Conservation (phyloP, 306 rosid genomes). For the Mimosa bimucronata region DNA sequence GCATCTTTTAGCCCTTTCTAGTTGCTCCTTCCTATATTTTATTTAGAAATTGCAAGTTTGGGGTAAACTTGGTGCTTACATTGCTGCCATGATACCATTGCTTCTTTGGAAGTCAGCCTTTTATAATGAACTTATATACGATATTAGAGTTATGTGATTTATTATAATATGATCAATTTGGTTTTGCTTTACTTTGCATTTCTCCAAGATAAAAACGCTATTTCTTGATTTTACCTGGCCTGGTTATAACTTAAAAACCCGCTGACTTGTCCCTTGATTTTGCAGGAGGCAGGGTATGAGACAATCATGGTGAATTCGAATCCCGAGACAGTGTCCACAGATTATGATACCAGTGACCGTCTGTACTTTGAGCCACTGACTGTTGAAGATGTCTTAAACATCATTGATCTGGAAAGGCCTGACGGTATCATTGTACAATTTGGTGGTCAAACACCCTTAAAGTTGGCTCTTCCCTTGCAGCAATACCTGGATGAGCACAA, state of each 20-base stretch:
- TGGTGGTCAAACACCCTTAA: constrained; percentile 98
- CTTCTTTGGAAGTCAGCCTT: constrained; percentile 12
- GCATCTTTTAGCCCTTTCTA: neutral
- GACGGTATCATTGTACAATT: constrained; percentile 98
- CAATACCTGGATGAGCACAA: constrained; percentile 81
- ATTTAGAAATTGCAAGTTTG: neutral
- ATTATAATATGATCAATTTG: constrained; percentile 6
- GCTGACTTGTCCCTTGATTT: constrained; percentile 37
- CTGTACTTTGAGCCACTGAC: constrained; percentile 94
- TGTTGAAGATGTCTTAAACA: constrained; percentile 81
- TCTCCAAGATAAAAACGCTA: constrained; percentile 18
- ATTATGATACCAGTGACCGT: constrained; percentile 96
- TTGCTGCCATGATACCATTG: neutral
- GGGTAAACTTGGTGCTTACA: neutral
- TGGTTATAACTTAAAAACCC: neutral
- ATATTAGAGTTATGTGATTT: neutral
- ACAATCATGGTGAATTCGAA: constrained; percentile 99
- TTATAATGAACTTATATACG: constrained; percentile 8
- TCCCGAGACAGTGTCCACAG: constrained; percentile 97
- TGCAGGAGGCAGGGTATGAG: constrained; percentile 88
- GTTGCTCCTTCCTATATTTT: neutral
- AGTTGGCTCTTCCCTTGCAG: constrained; percentile 86
- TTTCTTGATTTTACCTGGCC: neutral
- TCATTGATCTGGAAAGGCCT: constrained; percentile 92
- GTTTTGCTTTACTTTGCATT: neutral